Evolutionary conservation across 2,329 filamentous ascomycete genomes (phyloP).

Genomic region (Mollisiaceae sp.): DNA sequence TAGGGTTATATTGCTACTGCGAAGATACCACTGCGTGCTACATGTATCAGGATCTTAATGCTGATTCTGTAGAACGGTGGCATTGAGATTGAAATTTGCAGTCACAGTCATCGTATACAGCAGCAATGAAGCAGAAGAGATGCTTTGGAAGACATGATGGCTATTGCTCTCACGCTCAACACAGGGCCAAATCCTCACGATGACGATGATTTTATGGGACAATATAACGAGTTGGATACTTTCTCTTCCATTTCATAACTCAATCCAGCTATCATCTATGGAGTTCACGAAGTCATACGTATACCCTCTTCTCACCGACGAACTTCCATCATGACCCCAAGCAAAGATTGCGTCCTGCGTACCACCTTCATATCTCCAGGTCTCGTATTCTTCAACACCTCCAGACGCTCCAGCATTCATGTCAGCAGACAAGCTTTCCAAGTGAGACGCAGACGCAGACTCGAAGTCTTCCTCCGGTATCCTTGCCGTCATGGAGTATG

Average conservation of each 20-base stretch:
- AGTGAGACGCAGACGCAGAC: background rate
- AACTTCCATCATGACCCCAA: background rate
- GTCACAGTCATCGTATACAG: too few relatives aligned
- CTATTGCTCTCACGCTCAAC: too few relatives aligned
- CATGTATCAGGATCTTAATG: too few relatives aligned
- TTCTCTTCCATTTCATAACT: slow-evolving; percentile 2
- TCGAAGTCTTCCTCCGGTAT: background rate
- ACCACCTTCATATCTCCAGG: background rate
- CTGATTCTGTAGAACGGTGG: too few relatives aligned
- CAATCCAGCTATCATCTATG: background rate
- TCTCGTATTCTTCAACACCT: background rate
- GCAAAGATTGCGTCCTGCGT: background rate
- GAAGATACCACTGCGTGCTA: too few relatives aligned
- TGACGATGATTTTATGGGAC: background rate
- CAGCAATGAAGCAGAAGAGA: too few relatives aligned
- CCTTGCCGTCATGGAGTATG: background rate
- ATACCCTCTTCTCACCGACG: background rate
- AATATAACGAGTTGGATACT: background rate
- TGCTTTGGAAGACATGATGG: background rate
- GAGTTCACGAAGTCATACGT: background rate
- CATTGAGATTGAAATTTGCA: too few relatives aligned
- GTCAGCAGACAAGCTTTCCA: background rate
- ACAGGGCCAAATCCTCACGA: background rate
- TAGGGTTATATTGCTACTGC: too few relatives aligned
- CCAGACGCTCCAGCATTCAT: background rate